Evolutionary conservation across 805 yeast species (phyloP).

Genomic region (Brettanomyces anomalus): DNA sequence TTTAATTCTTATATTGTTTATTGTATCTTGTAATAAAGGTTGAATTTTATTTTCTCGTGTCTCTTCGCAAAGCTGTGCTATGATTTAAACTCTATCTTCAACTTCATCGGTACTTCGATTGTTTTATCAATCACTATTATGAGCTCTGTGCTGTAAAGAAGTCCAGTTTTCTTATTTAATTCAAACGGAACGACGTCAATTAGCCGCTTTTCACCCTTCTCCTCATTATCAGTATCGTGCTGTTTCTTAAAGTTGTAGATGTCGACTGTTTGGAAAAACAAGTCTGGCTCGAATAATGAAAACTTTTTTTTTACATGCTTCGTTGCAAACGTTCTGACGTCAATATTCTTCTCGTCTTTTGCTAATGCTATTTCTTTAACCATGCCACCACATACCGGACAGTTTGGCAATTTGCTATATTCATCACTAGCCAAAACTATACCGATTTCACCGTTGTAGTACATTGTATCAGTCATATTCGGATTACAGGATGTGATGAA

Average conservation of each 20-base stretch:
- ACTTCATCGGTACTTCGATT: background rate
- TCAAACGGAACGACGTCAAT: constrained; percentile 11
- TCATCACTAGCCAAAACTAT: constrained; percentile 66
- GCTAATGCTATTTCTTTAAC: constrained; percentile 12
- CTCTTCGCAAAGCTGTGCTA: background rate
- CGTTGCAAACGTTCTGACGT: constrained; percentile 11
- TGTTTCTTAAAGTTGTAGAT: constrained; percentile 16
- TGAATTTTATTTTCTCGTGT: no score
- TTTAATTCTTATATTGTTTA: background rate
- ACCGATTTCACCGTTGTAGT: constrained; percentile 77
- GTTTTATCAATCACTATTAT: background rate
- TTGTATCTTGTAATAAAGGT: background rate
- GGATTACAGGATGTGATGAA: constrained; percentile 65
- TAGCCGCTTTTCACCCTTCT: constrained; percentile 1
- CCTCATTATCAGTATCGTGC: background rate
- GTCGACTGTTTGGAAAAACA: constrained; percentile 16
- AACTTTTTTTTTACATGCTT: constrained; percentile 7
- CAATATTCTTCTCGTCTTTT: constrained; percentile 1
- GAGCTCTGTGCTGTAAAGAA: background rate
- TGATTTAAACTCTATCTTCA: background rate
- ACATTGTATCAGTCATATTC: constrained; percentile 65
- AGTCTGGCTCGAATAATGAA: constrained; percentile 11
- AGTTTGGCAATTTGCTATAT: constrained; percentile 49
- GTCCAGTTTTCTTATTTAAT: background rate
- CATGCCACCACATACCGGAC: constrained; percentile 66